phyloP scores from a whole-genome alignment of 2,329 filamentous ascomycete genomes.

The Colletotrichum sansevieriae region DNA sequence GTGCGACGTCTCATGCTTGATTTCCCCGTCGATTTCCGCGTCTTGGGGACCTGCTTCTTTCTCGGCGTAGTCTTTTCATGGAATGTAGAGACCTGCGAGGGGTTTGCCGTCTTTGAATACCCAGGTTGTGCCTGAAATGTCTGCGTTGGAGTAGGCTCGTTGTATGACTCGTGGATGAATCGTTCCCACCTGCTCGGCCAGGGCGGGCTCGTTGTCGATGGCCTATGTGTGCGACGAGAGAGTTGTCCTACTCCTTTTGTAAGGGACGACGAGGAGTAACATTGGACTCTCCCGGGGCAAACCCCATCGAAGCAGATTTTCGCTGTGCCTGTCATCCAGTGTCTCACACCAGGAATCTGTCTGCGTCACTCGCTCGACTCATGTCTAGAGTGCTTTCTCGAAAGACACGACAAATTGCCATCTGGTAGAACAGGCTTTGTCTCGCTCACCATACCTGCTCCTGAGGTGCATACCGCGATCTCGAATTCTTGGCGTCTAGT shows the following conservation, averaged over 20 bases:
- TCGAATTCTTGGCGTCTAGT: background rate
- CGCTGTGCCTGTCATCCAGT: background rate
- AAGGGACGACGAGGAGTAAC: background rate
- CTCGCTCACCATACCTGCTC: conserved; percentile 19
- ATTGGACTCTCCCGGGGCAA: conserved; percentile 15
- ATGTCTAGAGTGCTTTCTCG: background rate
- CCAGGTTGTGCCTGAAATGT: too few species aligned
- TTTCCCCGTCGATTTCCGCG: too few species aligned
- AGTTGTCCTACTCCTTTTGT: background rate
- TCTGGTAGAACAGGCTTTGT: conserved; percentile 14
- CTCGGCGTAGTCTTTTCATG: too few species aligned
- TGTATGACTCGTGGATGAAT: conserved; percentile 26
- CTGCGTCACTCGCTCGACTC: conserved; percentile 5
- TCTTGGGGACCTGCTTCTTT: too few species aligned
- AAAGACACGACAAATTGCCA: too few species aligned
- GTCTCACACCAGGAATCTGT: background rate
- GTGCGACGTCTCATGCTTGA: conserved; percentile 2
- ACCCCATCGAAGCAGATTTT: conserved; percentile 17
- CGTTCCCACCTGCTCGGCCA: too few species aligned
- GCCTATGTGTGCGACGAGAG: background rate
- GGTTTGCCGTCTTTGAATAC: too few species aligned
- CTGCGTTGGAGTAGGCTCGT: background rate
- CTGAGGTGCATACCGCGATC: too few species aligned
- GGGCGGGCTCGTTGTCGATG: background rate
- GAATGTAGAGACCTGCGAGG: too few species aligned